Base-by-base conservation (phyloP, 495 filamentous ascomycete genomes). In the Xylaria bambusicola region DNA sequence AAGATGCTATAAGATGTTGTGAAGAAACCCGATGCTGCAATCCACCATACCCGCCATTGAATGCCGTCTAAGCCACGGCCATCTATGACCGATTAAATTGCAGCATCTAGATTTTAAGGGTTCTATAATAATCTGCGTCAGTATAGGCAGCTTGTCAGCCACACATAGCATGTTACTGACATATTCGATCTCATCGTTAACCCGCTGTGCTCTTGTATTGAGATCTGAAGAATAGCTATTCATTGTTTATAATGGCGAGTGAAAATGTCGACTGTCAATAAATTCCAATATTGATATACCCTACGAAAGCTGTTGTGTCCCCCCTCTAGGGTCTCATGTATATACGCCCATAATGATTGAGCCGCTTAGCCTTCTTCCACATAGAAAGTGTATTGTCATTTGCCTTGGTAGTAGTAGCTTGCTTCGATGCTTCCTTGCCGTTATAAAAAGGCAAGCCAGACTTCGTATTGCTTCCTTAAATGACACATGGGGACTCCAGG, bases 1-100 rank as follows among this genome's bases (percentile, higher is more conserved):
- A 88, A 88, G 29, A 88, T 80, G 24, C 80, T 83, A 60, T 88
- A 88, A 29, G 83, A 83, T 71, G 86, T 84, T n/a, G 86, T 84
- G 61, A 88, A 82, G 67, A 88, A 88, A 44, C 85, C 86, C n/a
- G 84, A 80, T 10, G 81, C 84, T 20, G 84, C 83, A 7, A 88
- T 84, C 35, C 78, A 64, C 65, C 69, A 73, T 3, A 75, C 63
- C 40, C 66, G 65, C 71, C 67, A 71, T 45, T 71, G 66, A 47
- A 75, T 73, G 10, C 64, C 65, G 38, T 71, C 66, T 29, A 68
- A 57, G 4, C 68, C 61, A 17, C 63, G 64, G 10, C 64, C 47
- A 40, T 70, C 65, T 40, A 68, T 66, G 27, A 70, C 67, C 9
- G 62, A 65, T 36, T 65, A 60, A 2, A 51, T 51, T 26, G 63